Evolutionary conservation across 768 basidiomycete genomes (phyloP).

Genomic region (Russula virescens): DNA sequence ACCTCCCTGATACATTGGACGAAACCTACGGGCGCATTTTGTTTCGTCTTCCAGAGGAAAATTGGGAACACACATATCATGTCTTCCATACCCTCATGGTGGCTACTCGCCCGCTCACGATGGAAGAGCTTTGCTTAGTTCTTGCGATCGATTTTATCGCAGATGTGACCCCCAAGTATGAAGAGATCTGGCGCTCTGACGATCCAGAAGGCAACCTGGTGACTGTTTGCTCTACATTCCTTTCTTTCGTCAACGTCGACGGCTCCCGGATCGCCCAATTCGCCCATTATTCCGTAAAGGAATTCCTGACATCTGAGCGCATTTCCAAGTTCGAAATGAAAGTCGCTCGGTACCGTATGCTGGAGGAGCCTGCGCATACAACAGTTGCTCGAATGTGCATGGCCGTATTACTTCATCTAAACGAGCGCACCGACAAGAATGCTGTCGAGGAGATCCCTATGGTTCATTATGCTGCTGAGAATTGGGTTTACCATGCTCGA

Average conservation of each 20-base stretch:
- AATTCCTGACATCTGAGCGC: constrained; percentile 11
- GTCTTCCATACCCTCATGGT: constrained; percentile 7
- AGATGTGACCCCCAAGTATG: constrained; percentile 9
- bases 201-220: constrained; percentile 5
- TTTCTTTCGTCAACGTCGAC: constrained; percentile 10
- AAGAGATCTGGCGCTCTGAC: constrained; percentile 9
- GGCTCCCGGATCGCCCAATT: constrained; percentile 6
- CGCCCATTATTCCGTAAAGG: constrained; percentile 9
- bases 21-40: constrained; percentile 9
- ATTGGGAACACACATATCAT: constrained; percentile 13
- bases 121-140: constrained; percentile 11
- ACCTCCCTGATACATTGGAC: constrained; percentile 1
- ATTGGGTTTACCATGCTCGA: constrained; percentile 12
- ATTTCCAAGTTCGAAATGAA: not conserved
- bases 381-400: constrained; percentile 8
- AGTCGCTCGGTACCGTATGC: constrained; percentile 2
- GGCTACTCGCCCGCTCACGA: constrained; percentile 9
- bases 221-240: constrained; percentile 1
- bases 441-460: constrained; percentile 7
- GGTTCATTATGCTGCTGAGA: constrained; percentile 10
- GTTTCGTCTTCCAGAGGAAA: constrained; percentile 10
- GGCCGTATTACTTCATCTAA: constrained; percentile 12
- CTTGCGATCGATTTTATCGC: constrained; percentile 14
- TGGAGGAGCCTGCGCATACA: constrained; percentile 2
- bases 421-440: not conserved